A percentile compares a stretch with the other conserved stretches of the same genome.
Evolutionary conservation across 176 grass and related monocot species (phyloP).

Genomic region (Hyparrhenia diplandra): DNA sequence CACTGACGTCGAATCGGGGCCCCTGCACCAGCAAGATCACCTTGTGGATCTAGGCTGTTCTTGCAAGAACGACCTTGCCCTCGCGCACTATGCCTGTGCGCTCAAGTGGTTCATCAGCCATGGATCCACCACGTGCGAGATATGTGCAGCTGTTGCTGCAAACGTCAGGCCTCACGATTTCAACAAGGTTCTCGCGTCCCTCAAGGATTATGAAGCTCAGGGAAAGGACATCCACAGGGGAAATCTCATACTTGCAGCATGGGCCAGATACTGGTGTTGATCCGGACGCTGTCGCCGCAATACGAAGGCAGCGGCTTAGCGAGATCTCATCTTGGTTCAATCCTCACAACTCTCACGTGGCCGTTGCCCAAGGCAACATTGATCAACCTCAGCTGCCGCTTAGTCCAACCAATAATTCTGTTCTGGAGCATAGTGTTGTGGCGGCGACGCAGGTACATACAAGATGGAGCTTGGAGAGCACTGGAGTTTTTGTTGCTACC

Average conservation of each 20-base stretch:
- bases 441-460: slow-evolving; percentile 18
- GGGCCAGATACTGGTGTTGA: slow-evolving; percentile 46
- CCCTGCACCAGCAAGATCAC: slow-evolving; percentile 46
- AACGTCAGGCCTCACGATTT: slow-evolving; percentile 69
- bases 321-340: slow-evolving; percentile 95
- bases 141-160: slow-evolving; percentile 57
- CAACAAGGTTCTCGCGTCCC: slow-evolving; percentile 68
- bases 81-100: slow-evolving; percentile 80
- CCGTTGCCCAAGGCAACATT: slow-evolving; percentile 40
- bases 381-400: slow-evolving; percentile 39
- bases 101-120: slow-evolving; percentile 94
- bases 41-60: slow-evolving; percentile 78
- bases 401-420: slow-evolving; percentile 46
- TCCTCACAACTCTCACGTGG: slow-evolving; percentile 45
- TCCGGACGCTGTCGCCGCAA: slow-evolving; percentile 69
- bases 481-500: slow-evolving; percentile 64
- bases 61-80: slow-evolving; percentile 87
- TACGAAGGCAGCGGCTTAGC: slow-evolving; percentile 72
- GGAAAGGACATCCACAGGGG: slow-evolving; percentile 67
- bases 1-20: slow-evolving; percentile 65
- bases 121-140: slow-evolving; percentile 83
- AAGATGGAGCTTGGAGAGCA: slow-evolving; percentile 56
- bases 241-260: slow-evolving; percentile 40
- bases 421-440: slow-evolving; percentile 31
- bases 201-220: slow-evolving; percentile 83